Conservation (phyloP, 345 rosid species). For the Heritiera littoralis region DNA sequence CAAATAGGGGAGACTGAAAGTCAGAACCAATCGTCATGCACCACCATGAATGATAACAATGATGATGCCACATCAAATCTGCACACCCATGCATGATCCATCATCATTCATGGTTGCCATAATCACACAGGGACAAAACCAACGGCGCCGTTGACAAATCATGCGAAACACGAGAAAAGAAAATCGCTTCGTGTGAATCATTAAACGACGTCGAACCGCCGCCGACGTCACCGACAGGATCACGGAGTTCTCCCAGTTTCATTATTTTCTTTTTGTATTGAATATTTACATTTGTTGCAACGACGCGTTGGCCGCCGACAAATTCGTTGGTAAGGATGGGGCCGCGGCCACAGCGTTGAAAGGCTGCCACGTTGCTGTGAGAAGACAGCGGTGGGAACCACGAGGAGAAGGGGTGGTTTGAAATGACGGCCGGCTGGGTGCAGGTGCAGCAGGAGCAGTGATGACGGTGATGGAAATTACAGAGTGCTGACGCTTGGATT, state of each 20-base stretch:
- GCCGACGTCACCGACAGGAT: constrained; percentile 33
- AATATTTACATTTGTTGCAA: neutral
- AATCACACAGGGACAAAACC: neutral
- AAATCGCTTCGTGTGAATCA: neutral
- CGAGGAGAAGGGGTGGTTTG: neutral
- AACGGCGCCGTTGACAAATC: neutral
- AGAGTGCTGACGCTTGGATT: constrained; percentile 26
- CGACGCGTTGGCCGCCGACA: constrained; percentile 41
- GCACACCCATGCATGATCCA: neutral
- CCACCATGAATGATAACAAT: neutral
- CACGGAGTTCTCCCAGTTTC: constrained; percentile 25
- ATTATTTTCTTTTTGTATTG: neutral
- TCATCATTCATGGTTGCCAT: neutral
- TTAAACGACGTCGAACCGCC: constrained; percentile 19
- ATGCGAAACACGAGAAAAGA: neutral
- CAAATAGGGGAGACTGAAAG: neutral
- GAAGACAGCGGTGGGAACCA: neutral
- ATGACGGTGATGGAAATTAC: constrained; percentile 18
- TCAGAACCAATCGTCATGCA: neutral
- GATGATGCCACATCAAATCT: neutral
- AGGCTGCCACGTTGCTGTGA: constrained; percentile 11
- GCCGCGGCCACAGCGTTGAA: neutral
- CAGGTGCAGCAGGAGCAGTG: constrained; percentile 21
- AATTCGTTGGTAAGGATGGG: constrained; percentile 19
- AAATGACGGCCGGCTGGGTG: constrained; percentile 40